These are phyloP conservation scores for Solanum commersonii DNA, from an alignment of 257 asterid genomes.

Conservation along the genomic window DNA sequence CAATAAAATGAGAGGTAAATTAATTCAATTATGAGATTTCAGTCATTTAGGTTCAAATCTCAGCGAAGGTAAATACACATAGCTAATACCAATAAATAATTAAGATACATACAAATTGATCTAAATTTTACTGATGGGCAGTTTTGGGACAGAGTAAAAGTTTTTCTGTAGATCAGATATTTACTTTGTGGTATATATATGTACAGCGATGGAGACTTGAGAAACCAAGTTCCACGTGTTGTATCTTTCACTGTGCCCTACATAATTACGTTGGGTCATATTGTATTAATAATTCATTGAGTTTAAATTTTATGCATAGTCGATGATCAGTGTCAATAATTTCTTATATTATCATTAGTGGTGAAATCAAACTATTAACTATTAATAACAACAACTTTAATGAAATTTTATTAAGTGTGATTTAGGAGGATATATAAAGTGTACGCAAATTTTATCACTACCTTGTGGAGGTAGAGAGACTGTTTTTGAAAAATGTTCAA, in stretches of 20 bases:
- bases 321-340: no score
- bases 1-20: background rate
- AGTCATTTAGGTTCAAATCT: background rate
- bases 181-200: no score
- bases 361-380: no score
- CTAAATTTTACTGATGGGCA: background rate
- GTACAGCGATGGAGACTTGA: background rate
- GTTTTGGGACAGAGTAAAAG: background rate
- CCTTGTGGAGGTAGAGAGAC: rapidly evolving
- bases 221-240: background rate
- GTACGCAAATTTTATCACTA: no score
- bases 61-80: rapidly evolving
- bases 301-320: no score
- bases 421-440: no score
- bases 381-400: rapidly evolving
- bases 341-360: background rate
- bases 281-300: no score
- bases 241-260: background rate
- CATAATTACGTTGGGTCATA: background rate
- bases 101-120: rapidly evolving
- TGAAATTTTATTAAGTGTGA: rapidly evolving
- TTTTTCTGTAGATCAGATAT: background rate
- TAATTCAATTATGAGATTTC: background rate
- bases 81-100: rapidly evolving
- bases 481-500: background rate